Conservation (phyloP, 1,284 basidiomycete genomes). For the Naganishia sp. region DNA sequence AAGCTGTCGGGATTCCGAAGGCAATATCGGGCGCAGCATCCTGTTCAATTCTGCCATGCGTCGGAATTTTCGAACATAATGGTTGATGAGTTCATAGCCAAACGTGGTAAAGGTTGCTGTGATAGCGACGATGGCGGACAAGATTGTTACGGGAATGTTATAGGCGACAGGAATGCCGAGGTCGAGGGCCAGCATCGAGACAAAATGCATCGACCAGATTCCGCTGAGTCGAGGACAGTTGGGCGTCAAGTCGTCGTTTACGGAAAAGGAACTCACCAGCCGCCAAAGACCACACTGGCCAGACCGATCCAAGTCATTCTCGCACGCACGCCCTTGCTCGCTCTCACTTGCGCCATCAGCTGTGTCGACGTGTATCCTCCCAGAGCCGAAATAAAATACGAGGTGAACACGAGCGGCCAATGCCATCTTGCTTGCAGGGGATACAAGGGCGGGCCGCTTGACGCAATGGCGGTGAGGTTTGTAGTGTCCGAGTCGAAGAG, state of each 20-base stretch:
- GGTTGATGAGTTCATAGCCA: constrained; percentile 27
- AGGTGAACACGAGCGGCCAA: constrained; percentile 18
- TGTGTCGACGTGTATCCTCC: constrained; percentile 31
- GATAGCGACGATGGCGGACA: constrained; percentile 29
- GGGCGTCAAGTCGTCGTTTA: not conserved
- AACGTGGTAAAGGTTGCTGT: constrained; percentile 24
- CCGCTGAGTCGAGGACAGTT: not conserved
- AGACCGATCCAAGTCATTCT: constrained; percentile 27
- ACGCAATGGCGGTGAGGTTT: not conserved
- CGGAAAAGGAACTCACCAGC: constrained; percentile 19
- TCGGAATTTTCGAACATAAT: constrained; percentile 16
- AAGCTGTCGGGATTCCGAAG: constrained; percentile 11
- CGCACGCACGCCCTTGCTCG: constrained; percentile 20
- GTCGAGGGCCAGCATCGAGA: constrained; percentile 29
- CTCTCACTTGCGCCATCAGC: constrained; percentile 28
- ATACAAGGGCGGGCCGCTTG: constrained; percentile 11
- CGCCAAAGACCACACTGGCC: constrained; percentile 30
- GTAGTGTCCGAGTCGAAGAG: constrained; percentile 23
- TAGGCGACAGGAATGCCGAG: constrained; percentile 23
- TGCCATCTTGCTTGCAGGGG: constrained; percentile 23
- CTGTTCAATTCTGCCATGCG: constrained; percentile 15
- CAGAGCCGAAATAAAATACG: constrained; percentile 28
- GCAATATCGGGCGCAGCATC: constrained; percentile 1
- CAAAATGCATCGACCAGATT: constrained; percentile 29
- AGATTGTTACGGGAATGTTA: constrained; percentile 16